Evolutionary conservation across 106 monocot genomes (phyloP).

Genomic region (Dioscorea alata): DNA sequence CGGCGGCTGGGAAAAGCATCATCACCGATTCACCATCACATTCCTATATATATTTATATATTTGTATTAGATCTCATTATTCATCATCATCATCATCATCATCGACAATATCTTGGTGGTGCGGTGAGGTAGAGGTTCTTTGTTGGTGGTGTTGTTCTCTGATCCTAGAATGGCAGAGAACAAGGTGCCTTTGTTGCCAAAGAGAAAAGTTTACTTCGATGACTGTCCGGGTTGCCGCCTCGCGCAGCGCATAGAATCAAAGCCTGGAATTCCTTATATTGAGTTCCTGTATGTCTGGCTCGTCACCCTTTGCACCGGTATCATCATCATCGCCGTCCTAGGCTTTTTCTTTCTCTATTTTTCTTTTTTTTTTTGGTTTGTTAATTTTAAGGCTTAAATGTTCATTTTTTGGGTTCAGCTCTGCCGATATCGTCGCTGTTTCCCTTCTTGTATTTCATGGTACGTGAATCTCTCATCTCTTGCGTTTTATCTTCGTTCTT

Average conservation of each 20-base stretch:
- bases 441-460: slow-evolving; percentile 15
- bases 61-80: no score
- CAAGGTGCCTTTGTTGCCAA: neutral
- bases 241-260: slow-evolving; percentile 2
- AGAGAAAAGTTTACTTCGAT: slow-evolving; percentile 10
- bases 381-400: neutral
- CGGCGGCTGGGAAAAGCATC: no score
- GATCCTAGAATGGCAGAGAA: neutral
- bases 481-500: no score
- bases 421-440: slow-evolving; percentile 14
- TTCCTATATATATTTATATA: no score
- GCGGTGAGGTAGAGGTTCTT: no score
- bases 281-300: slow-evolving; percentile 26
- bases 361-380: neutral
- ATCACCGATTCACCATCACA: no score
- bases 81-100: no score
- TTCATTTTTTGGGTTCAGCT: slow-evolving; percentile 4
- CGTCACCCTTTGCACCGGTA: slow-evolving; percentile 21
- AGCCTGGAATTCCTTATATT: slow-evolving; percentile 9
- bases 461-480: neutral
- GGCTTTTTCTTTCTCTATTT: neutral
- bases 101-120: no score
- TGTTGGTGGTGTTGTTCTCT: no score
- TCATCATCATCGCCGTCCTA: neutral
- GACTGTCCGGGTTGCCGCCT: slow-evolving; percentile 20